Evolutionary conservation across 2,329 filamentous ascomycete species (phyloP).

Genomic region (Aspergillus luchuensis): DNA sequence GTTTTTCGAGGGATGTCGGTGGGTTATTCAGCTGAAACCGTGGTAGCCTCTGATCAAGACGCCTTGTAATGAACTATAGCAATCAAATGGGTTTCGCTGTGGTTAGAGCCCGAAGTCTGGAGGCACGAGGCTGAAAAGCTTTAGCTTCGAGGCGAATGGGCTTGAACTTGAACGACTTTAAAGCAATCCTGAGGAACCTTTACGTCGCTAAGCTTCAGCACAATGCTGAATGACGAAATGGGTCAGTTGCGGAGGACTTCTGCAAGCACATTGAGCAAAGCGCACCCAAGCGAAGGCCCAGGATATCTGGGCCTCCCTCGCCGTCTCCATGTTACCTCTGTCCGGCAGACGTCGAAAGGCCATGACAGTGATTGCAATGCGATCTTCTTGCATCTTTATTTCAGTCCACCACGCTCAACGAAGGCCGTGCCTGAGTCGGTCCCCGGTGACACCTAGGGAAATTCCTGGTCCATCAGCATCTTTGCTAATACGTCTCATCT

Average conservation of each 20-base stretch:
- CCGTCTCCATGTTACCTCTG: neutral
- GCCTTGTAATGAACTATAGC: neutral
- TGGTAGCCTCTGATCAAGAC: neutral
- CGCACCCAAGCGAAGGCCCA: slow-evolving; percentile 82
- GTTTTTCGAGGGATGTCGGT: neutral
- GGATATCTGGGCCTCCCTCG: slow-evolving; percentile 57
- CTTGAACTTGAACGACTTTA: slow-evolving; percentile 71
- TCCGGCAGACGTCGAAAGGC: neutral
- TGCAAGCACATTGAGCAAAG: slow-evolving; percentile 67
- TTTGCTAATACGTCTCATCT: neutral
- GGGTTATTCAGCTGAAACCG: neutral
- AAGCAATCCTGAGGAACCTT: slow-evolving; percentile 62
- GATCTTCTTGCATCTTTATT: neutral
- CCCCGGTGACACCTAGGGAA: neutral
- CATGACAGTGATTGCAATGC: neutral
- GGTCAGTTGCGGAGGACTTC: slow-evolving; percentile 68
- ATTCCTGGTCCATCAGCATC: neutral
- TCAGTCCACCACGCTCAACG: neutral
- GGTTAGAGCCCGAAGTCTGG: slow-evolving; percentile 75
- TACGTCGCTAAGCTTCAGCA: slow-evolving; percentile 68
- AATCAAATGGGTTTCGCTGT: slow-evolving; percentile 10
- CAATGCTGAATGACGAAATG: slow-evolving; percentile 56
- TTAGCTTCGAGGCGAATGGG: slow-evolving; percentile 72
- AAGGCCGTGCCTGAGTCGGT: neutral
- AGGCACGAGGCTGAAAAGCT: slow-evolving; percentile 70